Percentiles rank a stretch among this genome's conserved stretches.
phyloP scores from a whole-genome alignment of 2,329 filamentous ascomycete genomes.

The Ophiocordyceps camponoti-rufipedis region DNA sequence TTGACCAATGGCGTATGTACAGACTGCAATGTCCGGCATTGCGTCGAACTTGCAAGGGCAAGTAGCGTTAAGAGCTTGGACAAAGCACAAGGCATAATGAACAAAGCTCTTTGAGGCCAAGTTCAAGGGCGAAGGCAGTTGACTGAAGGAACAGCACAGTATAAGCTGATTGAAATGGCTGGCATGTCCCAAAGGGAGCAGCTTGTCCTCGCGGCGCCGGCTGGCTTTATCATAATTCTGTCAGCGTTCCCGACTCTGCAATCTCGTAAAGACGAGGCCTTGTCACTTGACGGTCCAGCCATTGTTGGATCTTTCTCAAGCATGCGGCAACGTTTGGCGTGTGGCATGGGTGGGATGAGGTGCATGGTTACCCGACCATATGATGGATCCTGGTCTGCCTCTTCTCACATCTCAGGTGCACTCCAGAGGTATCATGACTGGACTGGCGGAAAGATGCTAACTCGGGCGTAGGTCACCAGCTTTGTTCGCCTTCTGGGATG shows the following conservation, averaged over 20 bases:
- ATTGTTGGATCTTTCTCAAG: background rate
- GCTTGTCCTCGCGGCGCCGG: background rate
- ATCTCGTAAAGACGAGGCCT: background rate
- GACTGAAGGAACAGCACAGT: background rate
- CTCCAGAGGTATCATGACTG: background rate
- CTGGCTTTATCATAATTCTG: background rate
- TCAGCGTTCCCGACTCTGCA: background rate
- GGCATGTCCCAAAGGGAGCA: background rate
- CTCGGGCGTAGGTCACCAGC: background rate
- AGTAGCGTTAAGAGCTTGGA: background rate
- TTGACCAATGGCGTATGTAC: slow-evolving; percentile 1
- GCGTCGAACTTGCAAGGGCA: background rate
- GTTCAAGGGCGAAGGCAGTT: too few species aligned
- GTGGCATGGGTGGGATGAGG: background rate
- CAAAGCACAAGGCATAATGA: background rate
- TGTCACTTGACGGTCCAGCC: background rate
- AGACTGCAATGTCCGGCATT: background rate
- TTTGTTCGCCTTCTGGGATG: background rate
- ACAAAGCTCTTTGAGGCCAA: background rate
- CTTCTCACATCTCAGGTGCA: background rate
- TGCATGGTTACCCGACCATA: background rate
- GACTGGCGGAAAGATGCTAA: background rate
- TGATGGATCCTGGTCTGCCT: background rate
- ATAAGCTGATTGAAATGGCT: background rate
- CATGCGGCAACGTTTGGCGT: background rate